Percentiles rank a stretch among this genome's conserved stretches.
These are phyloP conservation scores for Microcos paniculata DNA, from an alignment of 345 rosid genomes.

Conservation along the genomic window DNA sequence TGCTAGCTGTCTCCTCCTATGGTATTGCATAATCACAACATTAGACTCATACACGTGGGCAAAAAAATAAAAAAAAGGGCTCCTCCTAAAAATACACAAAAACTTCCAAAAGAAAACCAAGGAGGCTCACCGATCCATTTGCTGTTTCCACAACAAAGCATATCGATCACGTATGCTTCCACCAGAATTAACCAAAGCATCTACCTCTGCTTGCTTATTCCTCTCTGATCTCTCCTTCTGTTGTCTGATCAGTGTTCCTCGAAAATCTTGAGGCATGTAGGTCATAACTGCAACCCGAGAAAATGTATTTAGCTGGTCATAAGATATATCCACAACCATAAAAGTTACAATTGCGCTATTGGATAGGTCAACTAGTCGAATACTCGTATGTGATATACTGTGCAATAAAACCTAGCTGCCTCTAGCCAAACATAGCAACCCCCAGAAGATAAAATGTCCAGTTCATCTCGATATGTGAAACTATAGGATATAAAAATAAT, in stretches of 20 bases:
- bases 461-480: neutral
- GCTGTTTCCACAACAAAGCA: constrained; percentile 93
- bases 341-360: neutral
- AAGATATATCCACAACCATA: neutral
- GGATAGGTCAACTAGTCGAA: constrained; percentile 2
- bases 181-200: constrained; percentile 73
- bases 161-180: constrained; percentile 74
- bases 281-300: constrained; percentile 73
- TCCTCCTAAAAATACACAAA: no score
- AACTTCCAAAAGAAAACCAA: constrained; percentile 5
- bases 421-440: neutral
- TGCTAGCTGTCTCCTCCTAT: constrained; percentile 89
- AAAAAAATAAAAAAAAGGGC: no score
- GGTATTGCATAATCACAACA: constrained; percentile 17
- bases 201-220: constrained; percentile 95
- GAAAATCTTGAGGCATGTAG: constrained; percentile 99
- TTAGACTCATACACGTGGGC: constrained; percentile 16
- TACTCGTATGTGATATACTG: neutral
- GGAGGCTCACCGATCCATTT: constrained; percentile 78
- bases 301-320: neutral
- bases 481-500: neutral
- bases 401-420: neutral
- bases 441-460: neutral
- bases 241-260: constrained; percentile 81
- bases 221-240: constrained; percentile 97